Evolutionary conservation across 345 rosid genomes (phyloP), one percentile per base, ranked within the genome.

Genomic region (Dipteronia dyeriana): DNA sequence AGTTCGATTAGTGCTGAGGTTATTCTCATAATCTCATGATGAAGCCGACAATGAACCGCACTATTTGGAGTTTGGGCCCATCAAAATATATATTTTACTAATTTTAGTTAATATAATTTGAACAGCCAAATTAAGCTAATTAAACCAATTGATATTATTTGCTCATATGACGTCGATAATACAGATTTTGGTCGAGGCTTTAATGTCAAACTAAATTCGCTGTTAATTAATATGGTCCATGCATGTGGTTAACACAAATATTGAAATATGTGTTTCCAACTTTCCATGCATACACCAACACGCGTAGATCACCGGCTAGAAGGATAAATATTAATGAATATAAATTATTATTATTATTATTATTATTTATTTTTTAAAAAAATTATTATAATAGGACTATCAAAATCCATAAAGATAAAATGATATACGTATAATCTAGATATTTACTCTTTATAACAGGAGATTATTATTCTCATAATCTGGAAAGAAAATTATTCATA

Each of bases 41-140:
- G 43, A 34, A 49, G 8, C 73, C 60, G 34, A 59, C 54, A 43
- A 53, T 65, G 60, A 49, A 14, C 72, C 76, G 53, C 54, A 13
- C 34, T 41, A 70, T 19, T 65, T 23, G 68, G 68, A 62, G 17
- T 11, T 13, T 19, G 22, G n/a, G 67, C 45, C 11, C 13, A 47
- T 41, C 70, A 70, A 34, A 0, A 34, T 4, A 34, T 5, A 34
- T 34, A 34, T 31, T 31, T 31, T 31, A 51, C 51, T n/a, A n/a
- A n/a, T n/a, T n/a, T n/a, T n/a, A n/a, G n/a, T 74, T 70, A 17
- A 34, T 12, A 61, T 62, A 16, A 39, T n/a, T 22, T 73, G 66
- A 41, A 59, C 22, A 34, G 19, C 45, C 13, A 7, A 53, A 31
- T 31, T 31, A 3, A 31, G 5, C 5, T 31, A 31, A 31, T 31